Evolutionary conservation across 371 early-diverging fungal genomes (phyloP).

Genomic region (Rhizopus arrhizus): DNA sequence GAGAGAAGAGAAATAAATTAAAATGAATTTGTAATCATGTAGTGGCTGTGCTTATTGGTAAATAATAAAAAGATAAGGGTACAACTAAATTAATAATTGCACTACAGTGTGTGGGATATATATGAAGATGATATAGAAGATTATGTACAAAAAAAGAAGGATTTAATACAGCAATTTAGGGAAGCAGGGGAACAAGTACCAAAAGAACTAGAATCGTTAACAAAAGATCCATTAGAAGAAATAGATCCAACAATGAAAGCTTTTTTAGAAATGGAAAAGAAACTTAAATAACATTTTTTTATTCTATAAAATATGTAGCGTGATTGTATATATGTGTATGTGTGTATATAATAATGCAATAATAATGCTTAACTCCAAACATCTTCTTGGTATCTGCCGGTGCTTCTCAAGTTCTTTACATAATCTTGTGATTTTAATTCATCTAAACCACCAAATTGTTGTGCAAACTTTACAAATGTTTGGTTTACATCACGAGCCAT

Average conservation of each 20-base stretch:
- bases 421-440: conserved; percentile 75
- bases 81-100: not conserved
- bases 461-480: conserved; percentile 71
- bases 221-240: conserved; percentile 30
- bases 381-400: conserved; percentile 92
- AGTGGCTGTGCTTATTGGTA: conserved; percentile 55
- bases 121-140: conserved; percentile 52
- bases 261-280: conserved; percentile 47
- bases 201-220: conserved; percentile 15
- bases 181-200: conserved; percentile 35
- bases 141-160: conserved; percentile 29
- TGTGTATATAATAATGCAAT: not conserved
- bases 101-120: conserved; percentile 49
- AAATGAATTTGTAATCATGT: not conserved
- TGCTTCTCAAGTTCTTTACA: conserved; percentile 79
- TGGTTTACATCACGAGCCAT: conserved; percentile 94
- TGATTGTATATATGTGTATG: not conserved
- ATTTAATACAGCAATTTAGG: conserved; percentile 28
- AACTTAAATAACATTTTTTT: conserved; percentile 16
- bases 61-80: not conserved
- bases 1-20: not conserved
- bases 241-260: conserved; percentile 55
- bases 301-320: not conserved
- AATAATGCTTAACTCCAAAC: conserved; percentile 76
- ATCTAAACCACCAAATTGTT: conserved; percentile 65